These are phyloP conservation scores for Infundibulicybe gibba DNA, from an alignment of 768 basidiomycete species.

Conservation along the genomic window DNA sequence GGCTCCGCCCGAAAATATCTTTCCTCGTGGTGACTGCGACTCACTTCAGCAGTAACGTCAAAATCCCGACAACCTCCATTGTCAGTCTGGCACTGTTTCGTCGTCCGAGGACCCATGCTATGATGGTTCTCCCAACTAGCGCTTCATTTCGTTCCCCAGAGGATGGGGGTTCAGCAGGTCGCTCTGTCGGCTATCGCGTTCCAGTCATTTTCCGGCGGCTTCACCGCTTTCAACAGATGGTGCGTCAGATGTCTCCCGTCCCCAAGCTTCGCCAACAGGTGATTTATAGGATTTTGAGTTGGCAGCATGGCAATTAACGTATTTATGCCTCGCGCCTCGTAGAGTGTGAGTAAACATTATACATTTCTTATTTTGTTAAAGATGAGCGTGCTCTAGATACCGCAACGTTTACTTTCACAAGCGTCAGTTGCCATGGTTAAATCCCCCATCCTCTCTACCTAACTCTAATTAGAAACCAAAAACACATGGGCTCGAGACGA, in stretches of 20 bases:
- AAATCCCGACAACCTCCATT: neutral
- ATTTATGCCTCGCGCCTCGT: slow-evolving; percentile 87
- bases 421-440: slow-evolving; percentile 48
- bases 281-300: slow-evolving; percentile 85
- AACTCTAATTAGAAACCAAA: slow-evolving; percentile 72
- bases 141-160: slow-evolving; percentile 31
- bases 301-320: slow-evolving; percentile 94
- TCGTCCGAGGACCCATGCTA: slow-evolving; percentile 27
- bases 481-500: slow-evolving; percentile 98
- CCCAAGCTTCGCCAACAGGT: slow-evolving; percentile 2
- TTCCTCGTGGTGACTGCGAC: slow-evolving; percentile 14
- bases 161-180: slow-evolving; percentile 30
- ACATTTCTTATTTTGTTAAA: neutral
- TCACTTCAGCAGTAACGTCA: slow-evolving; percentile 2
- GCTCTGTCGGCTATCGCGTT: slow-evolving; percentile 50
- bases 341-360: slow-evolving; percentile 64
- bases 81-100: slow-evolving; percentile 34
- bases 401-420: slow-evolving; percentile 98
- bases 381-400: slow-evolving; percentile 46
- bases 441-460: neutral
- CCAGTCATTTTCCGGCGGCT: slow-evolving; percentile 80
- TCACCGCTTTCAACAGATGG: slow-evolving; percentile 87
- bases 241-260: slow-evolving; percentile 21
- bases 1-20: slow-evolving; percentile 13
- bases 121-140: slow-evolving; percentile 37